Conservation (phyloP, 2,329 filamentous ascomycete genomes). For the Calonectria naviculata region DNA sequence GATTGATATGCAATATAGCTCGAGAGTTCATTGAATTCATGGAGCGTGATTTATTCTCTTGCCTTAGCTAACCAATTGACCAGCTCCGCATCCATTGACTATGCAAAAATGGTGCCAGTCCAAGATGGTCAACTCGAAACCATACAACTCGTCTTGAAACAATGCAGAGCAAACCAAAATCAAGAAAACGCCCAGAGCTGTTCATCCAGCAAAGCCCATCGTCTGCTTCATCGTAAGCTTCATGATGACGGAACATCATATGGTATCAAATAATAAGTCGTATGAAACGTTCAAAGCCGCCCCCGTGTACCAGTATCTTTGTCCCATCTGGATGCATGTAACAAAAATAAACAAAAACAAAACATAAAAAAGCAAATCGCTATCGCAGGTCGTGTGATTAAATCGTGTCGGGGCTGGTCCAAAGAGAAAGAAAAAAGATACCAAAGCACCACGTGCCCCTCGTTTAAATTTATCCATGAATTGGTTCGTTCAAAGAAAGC, state of each 20-base stretch:
- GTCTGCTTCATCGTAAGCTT: conserved; percentile 37
- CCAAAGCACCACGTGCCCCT: background rate
- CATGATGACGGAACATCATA: conserved; percentile 36
- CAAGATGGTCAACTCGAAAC: background rate
- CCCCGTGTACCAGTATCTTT: conserved; percentile 11
- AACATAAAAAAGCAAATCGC: conserved; percentile 7
- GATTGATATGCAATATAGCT: background rate
- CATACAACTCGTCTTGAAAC: background rate
- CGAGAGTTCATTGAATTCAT: background rate
- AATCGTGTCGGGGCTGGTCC: background rate
- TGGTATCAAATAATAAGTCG: conserved; percentile 42
- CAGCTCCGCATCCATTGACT: background rate
- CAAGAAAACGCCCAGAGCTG: conserved; percentile 35
- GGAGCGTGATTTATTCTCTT: background rate
- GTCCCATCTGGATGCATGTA: conserved; percentile 9
- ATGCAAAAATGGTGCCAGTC: background rate
- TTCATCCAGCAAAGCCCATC: conserved; percentile 28
- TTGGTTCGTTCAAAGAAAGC: conserved; percentile 58
- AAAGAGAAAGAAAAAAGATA: background rate
- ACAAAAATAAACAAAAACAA: background rate
- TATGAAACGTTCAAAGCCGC: conserved; percentile 37
- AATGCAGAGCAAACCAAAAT: conserved; percentile 15
- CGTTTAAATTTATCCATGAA: background rate
- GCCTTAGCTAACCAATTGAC: background rate
- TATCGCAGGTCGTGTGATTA: conserved; percentile 6